Evolutionary conservation across 768 basidiomycete genomes (phyloP).

Genomic region (Lactarius quietus): DNA sequence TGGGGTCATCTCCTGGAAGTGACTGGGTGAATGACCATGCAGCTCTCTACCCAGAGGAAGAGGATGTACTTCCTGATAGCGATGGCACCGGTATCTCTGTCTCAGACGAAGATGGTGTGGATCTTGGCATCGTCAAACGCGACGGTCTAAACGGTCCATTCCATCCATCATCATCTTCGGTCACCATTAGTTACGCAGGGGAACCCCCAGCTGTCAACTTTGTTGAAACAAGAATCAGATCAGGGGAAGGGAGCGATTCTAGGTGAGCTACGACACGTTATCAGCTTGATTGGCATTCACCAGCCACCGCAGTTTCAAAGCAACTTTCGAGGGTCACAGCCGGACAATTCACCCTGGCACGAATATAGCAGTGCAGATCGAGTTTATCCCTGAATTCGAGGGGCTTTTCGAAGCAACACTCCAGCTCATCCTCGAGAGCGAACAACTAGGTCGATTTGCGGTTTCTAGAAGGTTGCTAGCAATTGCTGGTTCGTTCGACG

Average conservation of each 20-base stretch:
- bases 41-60: slow-evolving; percentile 1
- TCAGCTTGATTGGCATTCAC: background rate
- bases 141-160: slow-evolving; percentile 28
- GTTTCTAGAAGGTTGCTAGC: background rate
- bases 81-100: slow-evolving; percentile 43
- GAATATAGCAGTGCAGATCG: slow-evolving; percentile 1
- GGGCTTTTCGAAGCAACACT: slow-evolving; percentile 15
- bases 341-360: slow-evolving; percentile 11
- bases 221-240: slow-evolving; percentile 9
- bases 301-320: slow-evolving; percentile 1
- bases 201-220: slow-evolving; percentile 18
- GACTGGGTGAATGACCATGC: background rate
- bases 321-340: slow-evolving; percentile 5
- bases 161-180: slow-evolving; percentile 1
- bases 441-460: background rate
- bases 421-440: slow-evolving; percentile 1
- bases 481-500: slow-evolving; percentile 13
- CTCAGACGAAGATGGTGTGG: slow-evolving; percentile 35
- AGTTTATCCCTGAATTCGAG: slow-evolving; percentile 14
- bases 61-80: slow-evolving; percentile 37
- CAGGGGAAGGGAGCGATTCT: slow-evolving; percentile 3
- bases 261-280: slow-evolving; percentile 4
- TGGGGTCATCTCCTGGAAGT: background rate
- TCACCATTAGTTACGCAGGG: slow-evolving; percentile 20
- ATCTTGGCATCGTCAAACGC: slow-evolving; percentile 50